A percentile compares a stretch with the other conserved stretches of the same genome.
phyloP scores from a whole-genome alignment of 768 basidiomycete species.

The Naematelia aurantialba region DNA sequence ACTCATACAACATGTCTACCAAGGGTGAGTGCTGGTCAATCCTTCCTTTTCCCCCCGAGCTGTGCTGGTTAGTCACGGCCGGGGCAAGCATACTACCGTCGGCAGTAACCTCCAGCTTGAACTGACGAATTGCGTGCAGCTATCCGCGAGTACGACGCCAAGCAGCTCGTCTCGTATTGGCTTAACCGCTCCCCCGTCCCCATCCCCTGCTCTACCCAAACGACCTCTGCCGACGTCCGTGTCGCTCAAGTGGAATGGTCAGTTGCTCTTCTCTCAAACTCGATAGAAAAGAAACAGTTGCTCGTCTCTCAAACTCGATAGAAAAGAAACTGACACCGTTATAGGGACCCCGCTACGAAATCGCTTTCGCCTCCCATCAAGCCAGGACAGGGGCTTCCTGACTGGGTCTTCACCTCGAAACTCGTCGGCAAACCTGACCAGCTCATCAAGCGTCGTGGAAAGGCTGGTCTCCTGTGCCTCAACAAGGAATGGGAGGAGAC shows the following conservation, averaged over 20 bases:
- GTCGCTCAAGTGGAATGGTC: conserved; percentile 61
- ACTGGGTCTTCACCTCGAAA: conserved; percentile 52
- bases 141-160: conserved; percentile 98
- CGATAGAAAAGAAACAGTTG: no score
- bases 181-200: conserved; percentile 82
- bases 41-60: no score
- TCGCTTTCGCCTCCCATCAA: conserved; percentile 49
- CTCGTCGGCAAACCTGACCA: conserved; percentile 59
- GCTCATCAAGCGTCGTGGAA: conserved; percentile 98
- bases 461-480: conserved; percentile 88
- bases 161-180: conserved; percentile 96
- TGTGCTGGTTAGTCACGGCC: no score
- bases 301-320: no score
- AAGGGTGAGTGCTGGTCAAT: conserved; percentile 43
- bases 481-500: conserved; percentile 91
- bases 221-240: conserved; percentile 57
- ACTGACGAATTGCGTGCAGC: conserved; percentile 52
- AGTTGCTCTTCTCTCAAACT: conserved; percentile 13
- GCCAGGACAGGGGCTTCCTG: conserved; percentile 50
- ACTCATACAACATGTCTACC: conserved; percentile 44
- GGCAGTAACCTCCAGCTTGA: no score
- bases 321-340: conserved; percentile 1
- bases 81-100: no score
- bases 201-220: conserved; percentile 55
- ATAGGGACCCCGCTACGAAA: conserved; percentile 49